Percentiles rank a stretch among this genome's conserved stretches.
Conservation (phyloP, 148 eudicot genomes). For the Diospyros lotus region DNA sequence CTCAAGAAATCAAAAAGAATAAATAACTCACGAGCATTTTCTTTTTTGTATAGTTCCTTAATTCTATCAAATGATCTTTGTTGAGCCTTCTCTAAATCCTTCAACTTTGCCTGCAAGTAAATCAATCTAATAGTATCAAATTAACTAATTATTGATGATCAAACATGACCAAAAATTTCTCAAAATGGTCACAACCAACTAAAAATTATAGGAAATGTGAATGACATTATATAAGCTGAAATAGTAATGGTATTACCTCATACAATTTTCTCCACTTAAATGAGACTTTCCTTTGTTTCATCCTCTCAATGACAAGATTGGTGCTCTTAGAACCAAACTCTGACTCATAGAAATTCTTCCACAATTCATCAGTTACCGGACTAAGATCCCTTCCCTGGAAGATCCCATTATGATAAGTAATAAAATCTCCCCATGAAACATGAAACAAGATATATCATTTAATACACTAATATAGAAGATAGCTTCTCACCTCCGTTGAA, state of each 20-base stretch:
- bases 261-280: constrained; percentile 70
- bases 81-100: constrained; percentile 51
- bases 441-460: neutral
- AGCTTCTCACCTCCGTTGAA: constrained; percentile 56
- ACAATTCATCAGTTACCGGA: constrained; percentile 67
- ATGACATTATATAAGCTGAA: constrained; percentile 1
- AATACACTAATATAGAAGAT: constrained; percentile 5
- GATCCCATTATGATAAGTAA: constrained; percentile 9
- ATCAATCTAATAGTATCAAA: constrained; percentile 3
- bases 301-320: constrained; percentile 41
- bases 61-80: constrained; percentile 50
- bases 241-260: constrained; percentile 42
- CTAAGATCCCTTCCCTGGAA: constrained; percentile 86
- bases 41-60: constrained; percentile 47
- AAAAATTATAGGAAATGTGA: neutral
- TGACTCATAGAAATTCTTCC: constrained; percentile 65
- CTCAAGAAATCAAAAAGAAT: constrained; percentile 1
- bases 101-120: constrained; percentile 57
- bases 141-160: neutral
- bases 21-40: constrained; percentile 58
- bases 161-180: neutral
- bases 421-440: neutral
- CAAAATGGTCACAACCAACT: neutral
- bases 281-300: constrained; percentile 36
- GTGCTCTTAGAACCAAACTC: constrained; percentile 50